Percentiles rank a stretch among this genome's conserved stretches.
Conservation (phyloP, 1,284 basidiomycete species). For the Agaricales sp. region DNA sequence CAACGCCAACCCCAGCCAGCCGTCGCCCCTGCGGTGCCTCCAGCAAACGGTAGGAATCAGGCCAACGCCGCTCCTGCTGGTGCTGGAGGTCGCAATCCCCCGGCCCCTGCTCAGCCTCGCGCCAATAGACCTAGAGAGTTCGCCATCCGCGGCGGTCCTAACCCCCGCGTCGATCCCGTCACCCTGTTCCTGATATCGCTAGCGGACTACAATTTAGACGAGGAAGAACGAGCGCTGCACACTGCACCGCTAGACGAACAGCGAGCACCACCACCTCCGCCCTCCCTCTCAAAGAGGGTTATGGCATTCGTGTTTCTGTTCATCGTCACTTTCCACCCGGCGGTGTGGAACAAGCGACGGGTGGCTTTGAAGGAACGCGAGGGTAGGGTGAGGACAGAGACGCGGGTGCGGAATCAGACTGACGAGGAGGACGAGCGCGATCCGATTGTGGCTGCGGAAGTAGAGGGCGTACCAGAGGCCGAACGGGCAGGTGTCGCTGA, state of each 20-base stretch:
- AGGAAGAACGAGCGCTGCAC: constrained; percentile 42
- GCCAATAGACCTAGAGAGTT: constrained; percentile 26
- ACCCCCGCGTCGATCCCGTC: neutral
- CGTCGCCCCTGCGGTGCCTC: neutral
- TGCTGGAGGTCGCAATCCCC: constrained; percentile 15
- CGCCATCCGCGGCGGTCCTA: neutral
- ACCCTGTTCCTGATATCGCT: constrained; percentile 14
- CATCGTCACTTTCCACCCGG: constrained; percentile 58
- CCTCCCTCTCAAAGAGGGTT: constrained; percentile 37
- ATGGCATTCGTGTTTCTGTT: constrained; percentile 48
- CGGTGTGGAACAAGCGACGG: constrained; percentile 64
- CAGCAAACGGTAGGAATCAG: neutral
- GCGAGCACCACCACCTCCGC: constrained; percentile 20
- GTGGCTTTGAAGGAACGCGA: constrained; percentile 50
- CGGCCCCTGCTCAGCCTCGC: constrained; percentile 17
- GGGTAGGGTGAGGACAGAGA: constrained; percentile 58
- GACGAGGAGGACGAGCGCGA: constrained; percentile 23
- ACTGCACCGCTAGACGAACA: constrained; percentile 19
- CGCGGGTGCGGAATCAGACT: constrained; percentile 33
- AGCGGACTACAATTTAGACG: constrained; percentile 44
- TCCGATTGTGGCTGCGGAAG: constrained; percentile 10
- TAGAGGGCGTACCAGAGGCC: constrained; percentile 20
- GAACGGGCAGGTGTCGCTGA: constrained; percentile 15
- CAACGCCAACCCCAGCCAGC: neutral
- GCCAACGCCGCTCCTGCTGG: constrained; percentile 9